phyloP scores from a whole-genome alignment of 768 basidiomycete genomes.

The Suillus subluteus region DNA sequence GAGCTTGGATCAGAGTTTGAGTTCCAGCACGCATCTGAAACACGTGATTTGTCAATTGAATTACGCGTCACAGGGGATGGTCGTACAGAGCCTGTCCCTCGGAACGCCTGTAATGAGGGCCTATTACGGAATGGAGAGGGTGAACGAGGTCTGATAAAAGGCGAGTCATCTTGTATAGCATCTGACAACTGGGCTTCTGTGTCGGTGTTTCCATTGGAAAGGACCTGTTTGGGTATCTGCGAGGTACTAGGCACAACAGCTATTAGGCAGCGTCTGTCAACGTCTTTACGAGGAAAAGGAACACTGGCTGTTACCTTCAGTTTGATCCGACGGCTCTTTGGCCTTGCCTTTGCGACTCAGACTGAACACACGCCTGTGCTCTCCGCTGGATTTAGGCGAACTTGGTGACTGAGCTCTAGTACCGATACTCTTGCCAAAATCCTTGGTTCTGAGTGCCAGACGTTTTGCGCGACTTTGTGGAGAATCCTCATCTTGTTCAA shows the following conservation, averaged over 20 bases:
- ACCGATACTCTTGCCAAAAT: conserved; percentile 63
- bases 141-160: conserved; percentile 76
- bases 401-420: conserved; percentile 38
- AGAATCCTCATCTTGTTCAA: conserved; percentile 31
- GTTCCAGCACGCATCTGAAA: conserved; percentile 83
- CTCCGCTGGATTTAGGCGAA: conserved; percentile 35
- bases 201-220: conserved; percentile 8
- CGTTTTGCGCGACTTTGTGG: conserved; percentile 55
- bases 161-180: conserved; percentile 50
- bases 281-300: background rate
- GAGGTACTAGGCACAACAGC: conserved; percentile 21
- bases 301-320: conserved; percentile 26
- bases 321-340: conserved; percentile 40
- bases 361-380: conserved; percentile 58
- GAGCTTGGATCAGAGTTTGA: conserved; percentile 86
- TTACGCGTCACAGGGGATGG: conserved; percentile 8
- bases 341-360: conserved; percentile 55
- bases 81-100: conserved; percentile 73
- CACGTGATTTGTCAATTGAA: conserved; percentile 15
- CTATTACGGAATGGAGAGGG: conserved; percentile 52
- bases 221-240: conserved; percentile 22
- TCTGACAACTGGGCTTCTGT: conserved; percentile 15
- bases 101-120: conserved; percentile 55
- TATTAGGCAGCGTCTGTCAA: background rate
- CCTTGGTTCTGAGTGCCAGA: conserved; percentile 60